Evolutionary conservation across 2,329 filamentous ascomycete genomes (phyloP).

Genomic region (Cryphonectria japonica): DNA sequence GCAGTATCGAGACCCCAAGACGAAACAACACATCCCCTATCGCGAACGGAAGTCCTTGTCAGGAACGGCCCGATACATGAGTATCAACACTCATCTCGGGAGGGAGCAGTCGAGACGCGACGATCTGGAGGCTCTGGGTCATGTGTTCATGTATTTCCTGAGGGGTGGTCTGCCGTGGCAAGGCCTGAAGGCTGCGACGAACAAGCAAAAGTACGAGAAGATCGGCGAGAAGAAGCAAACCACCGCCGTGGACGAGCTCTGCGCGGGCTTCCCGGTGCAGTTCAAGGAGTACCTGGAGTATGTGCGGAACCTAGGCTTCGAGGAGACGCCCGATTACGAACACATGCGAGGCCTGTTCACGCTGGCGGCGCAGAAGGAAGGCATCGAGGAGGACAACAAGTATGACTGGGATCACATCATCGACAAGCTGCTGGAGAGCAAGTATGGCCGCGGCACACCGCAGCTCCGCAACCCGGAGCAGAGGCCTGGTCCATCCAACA

Average conservation of each 20-base stretch:
- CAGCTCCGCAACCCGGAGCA: conserved; percentile 77
- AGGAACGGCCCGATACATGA: conserved; percentile 97
- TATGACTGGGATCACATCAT: conserved; percentile 75
- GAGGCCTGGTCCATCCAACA: conserved; percentile 79
- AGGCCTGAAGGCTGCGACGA: conserved; percentile 72
- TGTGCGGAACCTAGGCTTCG: conserved; percentile 95
- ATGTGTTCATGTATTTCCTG: conserved; percentile 77
- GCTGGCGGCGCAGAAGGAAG: conserved; percentile 60
- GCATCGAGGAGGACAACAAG: conserved; percentile 92
- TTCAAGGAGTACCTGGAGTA: conserved; percentile 98
- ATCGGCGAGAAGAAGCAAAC: conserved; percentile 99
- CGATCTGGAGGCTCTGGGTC: conserved; percentile 85
- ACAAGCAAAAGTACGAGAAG: conserved; percentile 99
- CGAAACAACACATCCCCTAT: conserved; percentile 98
- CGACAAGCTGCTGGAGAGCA: conserved; percentile 80
- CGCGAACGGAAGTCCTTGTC: conserved; percentile 95
- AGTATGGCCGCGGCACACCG: conserved; percentile 44
- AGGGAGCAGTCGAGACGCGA: conserved; percentile 95
- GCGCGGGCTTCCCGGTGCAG: conserved; percentile 94
- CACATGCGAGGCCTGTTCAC: conserved; percentile 96
- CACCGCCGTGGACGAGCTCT: conserved; percentile 93
- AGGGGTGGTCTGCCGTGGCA: conserved; percentile 74
- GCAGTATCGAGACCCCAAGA: conserved; percentile 98
- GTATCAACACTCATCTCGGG: conserved; percentile 97
- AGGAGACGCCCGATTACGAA: conserved; percentile 98